Evolutionary conservation across 371 early-diverging fungal genomes (phyloP), one percentile per base, ranked within the genome.

Genomic region (Zancudomyces culisetae): DNA sequence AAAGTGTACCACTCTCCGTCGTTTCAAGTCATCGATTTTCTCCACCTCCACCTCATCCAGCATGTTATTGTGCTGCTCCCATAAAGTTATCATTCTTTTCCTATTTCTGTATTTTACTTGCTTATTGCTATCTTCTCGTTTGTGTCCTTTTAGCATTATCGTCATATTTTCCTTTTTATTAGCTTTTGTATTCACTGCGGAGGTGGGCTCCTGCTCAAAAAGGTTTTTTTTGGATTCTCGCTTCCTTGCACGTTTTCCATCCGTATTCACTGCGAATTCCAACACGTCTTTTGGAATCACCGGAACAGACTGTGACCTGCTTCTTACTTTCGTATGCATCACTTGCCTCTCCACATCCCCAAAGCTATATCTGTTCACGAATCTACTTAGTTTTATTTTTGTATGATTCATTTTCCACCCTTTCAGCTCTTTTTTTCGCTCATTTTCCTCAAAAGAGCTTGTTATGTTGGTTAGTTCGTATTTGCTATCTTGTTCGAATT

Each of bases 1-100:
- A 53, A 81, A 74, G 57, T 82, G 79, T 49, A 63, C 54, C 26
- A 82, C 61, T 0, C 83, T 61, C 54, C 78, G 75, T 20, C 69
- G 74, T 63, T 80, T 80, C 30, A 66, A 39, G 8, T 62, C 56
- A n/a, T 59, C 55, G 26, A 53, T 55, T 23, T 51, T 40, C 48
- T 66, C 66, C 39, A 54, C 52, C 27, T 66, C 68, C 49, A 52
- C 53, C 54, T 63, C 56, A 47, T 58, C 55, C 42, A 65, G 49
- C 55, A 64, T 65, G 12, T 63, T 62, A 41, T 62, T 55, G 26
- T 58, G 56, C 48, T 66, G 62, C 46, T 66, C 67, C 67, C 65
- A 65, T 46, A 66, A 56, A 20, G 67, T 63, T 30, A 62, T 10
- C 35, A n/a, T n/a, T n/a, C n/a, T n/a, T n/a, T n/a, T n/a, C n/a